Conservation (phyloP, 108 stramenopile genomes). For the Skeletonema tropicum region DNA sequence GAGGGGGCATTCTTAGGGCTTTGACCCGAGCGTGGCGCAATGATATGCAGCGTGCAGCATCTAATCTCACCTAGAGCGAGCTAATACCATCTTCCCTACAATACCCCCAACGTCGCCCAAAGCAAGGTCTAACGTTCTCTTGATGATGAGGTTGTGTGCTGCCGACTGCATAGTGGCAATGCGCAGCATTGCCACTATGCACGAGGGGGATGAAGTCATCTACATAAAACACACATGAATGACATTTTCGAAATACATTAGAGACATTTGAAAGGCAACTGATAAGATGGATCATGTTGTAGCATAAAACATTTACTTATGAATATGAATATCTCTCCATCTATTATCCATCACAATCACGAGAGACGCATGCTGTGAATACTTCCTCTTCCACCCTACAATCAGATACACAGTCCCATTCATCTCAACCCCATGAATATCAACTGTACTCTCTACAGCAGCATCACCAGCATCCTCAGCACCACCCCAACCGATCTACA, state of each 20-base stretch:
- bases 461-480: neutral
- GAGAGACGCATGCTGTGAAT: neutral
- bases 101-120: too few relatives aligned
- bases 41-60: too few relatives aligned
- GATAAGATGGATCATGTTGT: neutral
- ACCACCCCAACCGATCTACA: neutral
- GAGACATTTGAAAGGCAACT: neutral
- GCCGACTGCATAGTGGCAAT: too few relatives aligned
- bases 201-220: neutral
- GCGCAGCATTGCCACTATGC: too few relatives aligned
- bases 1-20: too few relatives aligned
- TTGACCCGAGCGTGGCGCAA: too few relatives aligned
- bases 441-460: neutral
- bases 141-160: too few relatives aligned
- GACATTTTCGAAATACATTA: neutral
- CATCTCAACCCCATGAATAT: neutral
- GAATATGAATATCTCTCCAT: neutral
- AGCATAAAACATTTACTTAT: neutral
- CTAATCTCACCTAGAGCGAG: too few relatives aligned
- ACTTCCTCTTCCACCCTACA: neutral
- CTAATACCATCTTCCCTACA: too few relatives aligned
- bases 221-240: neutral
- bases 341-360: neutral
- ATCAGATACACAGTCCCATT: neutral
- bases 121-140: too few relatives aligned